These are phyloP conservation scores for Erythrophleum fordii DNA, from an alignment of 306 rosid species.

Conservation along the genomic window DNA sequence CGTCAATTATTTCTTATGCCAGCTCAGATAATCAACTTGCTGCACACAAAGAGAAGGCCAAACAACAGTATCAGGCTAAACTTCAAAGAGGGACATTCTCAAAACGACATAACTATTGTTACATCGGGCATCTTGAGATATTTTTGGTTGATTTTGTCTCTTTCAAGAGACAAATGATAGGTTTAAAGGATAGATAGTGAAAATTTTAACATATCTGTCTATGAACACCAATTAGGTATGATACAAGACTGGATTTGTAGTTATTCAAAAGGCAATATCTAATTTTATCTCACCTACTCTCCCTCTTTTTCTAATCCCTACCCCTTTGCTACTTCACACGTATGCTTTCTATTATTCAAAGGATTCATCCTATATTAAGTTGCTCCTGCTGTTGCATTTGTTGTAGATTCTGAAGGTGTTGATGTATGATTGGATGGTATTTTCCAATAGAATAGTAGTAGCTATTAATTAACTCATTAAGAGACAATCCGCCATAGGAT, in stretches of 20 bases:
- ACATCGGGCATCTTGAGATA: conserved; percentile 30
- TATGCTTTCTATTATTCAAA: conserved; percentile 28
- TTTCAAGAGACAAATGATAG: conserved; percentile 16
- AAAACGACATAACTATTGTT: conserved; percentile 35
- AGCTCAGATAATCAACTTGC: neutral
- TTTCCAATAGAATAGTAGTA: conserved; percentile 14
- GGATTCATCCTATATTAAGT: conserved; percentile 33
- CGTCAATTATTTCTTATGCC: neutral
- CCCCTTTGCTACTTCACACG: conserved; percentile 13
- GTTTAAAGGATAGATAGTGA: neutral
- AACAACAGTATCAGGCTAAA: neutral
- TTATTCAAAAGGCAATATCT: conserved; percentile 1
- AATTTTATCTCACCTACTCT: conserved; percentile 22
- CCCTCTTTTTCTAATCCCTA: conserved; percentile 3
- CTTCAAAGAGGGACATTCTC: conserved; percentile 32
- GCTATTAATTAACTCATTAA: conserved; percentile 22
- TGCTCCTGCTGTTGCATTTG: conserved; percentile 35
- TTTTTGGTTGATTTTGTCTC: conserved; percentile 37
- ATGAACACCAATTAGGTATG: neutral
- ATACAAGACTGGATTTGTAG: neutral
- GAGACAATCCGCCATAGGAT: conserved; percentile 24
- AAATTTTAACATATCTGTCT: neutral
- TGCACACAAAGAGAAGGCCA: neutral
- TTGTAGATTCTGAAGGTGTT: conserved; percentile 28
- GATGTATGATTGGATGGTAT: conserved; percentile 35